Base-by-base conservation (phyloP, 164 flowering plant species). In the Litsea cubeba region DNA sequence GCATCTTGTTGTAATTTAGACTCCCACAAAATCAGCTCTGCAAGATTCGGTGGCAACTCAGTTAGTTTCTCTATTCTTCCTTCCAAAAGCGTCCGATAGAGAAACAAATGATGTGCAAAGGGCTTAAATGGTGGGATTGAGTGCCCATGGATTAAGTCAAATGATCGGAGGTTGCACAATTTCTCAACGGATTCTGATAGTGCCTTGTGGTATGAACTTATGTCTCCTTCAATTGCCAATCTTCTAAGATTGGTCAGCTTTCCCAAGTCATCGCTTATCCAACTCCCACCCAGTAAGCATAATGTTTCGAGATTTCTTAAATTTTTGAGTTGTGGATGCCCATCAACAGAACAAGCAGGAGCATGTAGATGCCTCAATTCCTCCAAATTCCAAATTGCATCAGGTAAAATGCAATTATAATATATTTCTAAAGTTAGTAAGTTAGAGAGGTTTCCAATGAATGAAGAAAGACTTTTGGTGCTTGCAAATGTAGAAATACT, bases 61-160 rank as follows among this genome's bases (percentile, higher is more conserved):
- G 23, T 24, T 3, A 66, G n/a, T 26, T 30, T 66, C 46, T 5
- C 49, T 2, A 63, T 23, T 28, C 28, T 22, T 63, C 66, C 66
- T 12, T 11, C 3, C 66, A 25, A 63, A 25, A 0, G 2, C 15
- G 25, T 11, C 66, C 1, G 0, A 10, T 63, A 2, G 17, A 63
- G 28, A 63, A 10, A 14, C 66, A 6, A 11, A 6, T 20, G 26
- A 63, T 23, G 2, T 10, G 14, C 11, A 10, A 64, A 23, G 2
- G 22, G 50, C 5, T 18, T 12, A 30, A 30, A 14, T 18, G 22
- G 69, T 20, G 18, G 40, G 18, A 15, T 26, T 17, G 17, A 3
- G 3, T 10, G 1, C 14, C 30, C 35, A 18, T 1, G 2, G 0
- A 3, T 0, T 63, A 63, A 2, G 0, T 0, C 0, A 25, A 63